Percentiles rank a stretch among this genome's conserved stretches.
Evolutionary conservation across 805 yeast species (phyloP).

Genomic region (Clavispora asparagi): DNA sequence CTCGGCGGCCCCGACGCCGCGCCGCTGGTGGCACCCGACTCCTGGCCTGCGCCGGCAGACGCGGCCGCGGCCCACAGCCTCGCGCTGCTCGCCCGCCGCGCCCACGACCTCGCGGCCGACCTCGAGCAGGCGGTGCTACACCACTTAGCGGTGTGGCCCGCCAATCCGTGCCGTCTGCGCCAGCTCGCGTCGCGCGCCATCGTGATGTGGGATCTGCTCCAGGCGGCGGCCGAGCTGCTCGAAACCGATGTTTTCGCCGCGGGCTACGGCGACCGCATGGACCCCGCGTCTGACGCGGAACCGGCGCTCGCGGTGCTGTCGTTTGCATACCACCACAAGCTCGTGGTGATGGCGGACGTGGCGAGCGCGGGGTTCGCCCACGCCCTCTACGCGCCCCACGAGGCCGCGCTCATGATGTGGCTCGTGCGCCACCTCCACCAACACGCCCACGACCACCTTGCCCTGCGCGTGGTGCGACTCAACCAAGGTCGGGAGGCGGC

Average conservation of each 20-base stretch:
- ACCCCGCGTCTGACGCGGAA: conserved; percentile 15
- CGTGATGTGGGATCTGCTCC: conserved; percentile 72
- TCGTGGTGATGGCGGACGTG: conserved; percentile 68
- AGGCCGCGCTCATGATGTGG: conserved; percentile 65
- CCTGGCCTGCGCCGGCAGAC: conserved; percentile 5
- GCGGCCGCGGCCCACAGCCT: not conserved
- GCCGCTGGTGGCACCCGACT: conserved; percentile 23
- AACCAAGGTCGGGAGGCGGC: conserved; percentile 20
- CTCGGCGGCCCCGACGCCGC: conserved; percentile 31
- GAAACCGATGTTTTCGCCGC: conserved; percentile 44
- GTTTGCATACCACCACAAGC: conserved; percentile 62
- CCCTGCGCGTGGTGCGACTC: conserved; percentile 27
- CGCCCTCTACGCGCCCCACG: conserved; percentile 69
- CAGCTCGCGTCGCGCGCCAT: conserved; percentile 57
- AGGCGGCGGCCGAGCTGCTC: conserved; percentile 63
- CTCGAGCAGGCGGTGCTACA: conserved; percentile 40
- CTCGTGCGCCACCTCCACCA: conserved; percentile 48
- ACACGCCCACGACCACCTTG: conserved; percentile 37
- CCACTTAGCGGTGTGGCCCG: conserved; percentile 23
- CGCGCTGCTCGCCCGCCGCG: not conserved
- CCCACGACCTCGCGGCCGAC: conserved; percentile 22
- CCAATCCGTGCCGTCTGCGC: conserved; percentile 79
- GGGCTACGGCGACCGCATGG: conserved; percentile 33
- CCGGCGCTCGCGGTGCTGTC: conserved; percentile 65
- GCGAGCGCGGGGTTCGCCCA: conserved; percentile 70